Percentiles rank a stretch among this genome's conserved stretches.
Conservation (phyloP, 1,284 basidiomycete genomes). For the Trichosporon ovoides region DNA sequence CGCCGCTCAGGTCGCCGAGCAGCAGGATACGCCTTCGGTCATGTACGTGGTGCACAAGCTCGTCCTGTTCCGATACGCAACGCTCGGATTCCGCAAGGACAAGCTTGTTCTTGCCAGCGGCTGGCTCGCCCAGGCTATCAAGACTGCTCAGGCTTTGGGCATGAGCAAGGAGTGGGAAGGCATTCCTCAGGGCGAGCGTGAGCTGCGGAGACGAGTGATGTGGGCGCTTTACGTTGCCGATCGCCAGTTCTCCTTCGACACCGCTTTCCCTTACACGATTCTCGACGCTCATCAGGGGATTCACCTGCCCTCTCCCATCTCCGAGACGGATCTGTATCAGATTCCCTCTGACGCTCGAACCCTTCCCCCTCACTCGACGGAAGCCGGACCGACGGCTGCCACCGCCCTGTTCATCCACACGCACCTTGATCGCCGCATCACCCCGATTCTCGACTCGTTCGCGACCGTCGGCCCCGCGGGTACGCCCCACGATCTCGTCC, state of each 20-base stretch:
- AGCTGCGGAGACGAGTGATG: conserved; percentile 40
- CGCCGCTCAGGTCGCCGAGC: conserved; percentile 34
- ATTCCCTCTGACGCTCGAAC: conserved; percentile 27
- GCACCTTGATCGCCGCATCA: conserved; percentile 38
- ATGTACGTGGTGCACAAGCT: conserved; percentile 45
- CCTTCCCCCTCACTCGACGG: conserved; percentile 33
- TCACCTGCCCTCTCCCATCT: conserved; percentile 38
- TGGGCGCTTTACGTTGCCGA: conserved; percentile 43
- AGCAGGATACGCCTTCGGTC: conserved; percentile 34
- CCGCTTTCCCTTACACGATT: conserved; percentile 43
- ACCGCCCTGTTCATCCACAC: conserved; percentile 42
- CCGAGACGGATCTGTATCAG: conserved; percentile 40
- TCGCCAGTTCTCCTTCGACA: conserved; percentile 39
- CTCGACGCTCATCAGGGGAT: conserved; percentile 40
- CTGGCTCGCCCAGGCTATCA: conserved; percentile 41
- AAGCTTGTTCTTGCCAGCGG: conserved; percentile 29
- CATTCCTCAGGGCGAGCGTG: conserved; percentile 38
- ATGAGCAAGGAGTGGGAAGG: conserved; percentile 45
- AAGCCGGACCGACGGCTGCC: conserved; percentile 33
- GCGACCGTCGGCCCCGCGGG: conserved; percentile 34
- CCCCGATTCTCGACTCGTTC: conserved; percentile 40
- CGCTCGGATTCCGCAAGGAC: conserved; percentile 31
- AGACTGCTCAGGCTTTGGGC: conserved; percentile 39
- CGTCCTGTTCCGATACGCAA: conserved; percentile 37
- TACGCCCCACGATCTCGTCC: conserved; percentile 34